Evolutionary conservation across 345 rosid genomes (phyloP).

Genomic region (Ricinus communis): DNA sequence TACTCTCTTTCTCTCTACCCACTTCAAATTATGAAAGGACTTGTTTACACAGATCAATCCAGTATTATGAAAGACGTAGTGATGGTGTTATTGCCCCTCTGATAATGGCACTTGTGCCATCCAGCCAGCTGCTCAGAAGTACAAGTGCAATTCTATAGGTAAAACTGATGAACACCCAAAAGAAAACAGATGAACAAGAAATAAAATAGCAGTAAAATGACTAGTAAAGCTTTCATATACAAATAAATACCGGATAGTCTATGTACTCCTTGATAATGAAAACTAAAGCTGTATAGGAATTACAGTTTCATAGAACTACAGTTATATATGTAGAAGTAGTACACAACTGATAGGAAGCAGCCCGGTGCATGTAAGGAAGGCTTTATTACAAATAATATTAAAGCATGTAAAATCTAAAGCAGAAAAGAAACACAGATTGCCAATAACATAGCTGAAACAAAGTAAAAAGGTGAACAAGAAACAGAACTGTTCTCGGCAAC

Average conservation of each 20-base stretch:
- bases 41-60: too few relatives aligned
- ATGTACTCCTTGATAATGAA: background rate
- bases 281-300: background rate
- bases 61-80: too few relatives aligned
- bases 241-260: background rate
- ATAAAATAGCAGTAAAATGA: too few relatives aligned
- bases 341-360: background rate
- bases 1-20: too few relatives aligned
- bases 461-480: background rate
- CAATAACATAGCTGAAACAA: slow-evolving; percentile 17
- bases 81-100: too few relatives aligned
- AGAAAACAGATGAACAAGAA: too few relatives aligned
- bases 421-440: slow-evolving; percentile 15
- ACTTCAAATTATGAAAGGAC: too few relatives aligned
- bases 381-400: background rate
- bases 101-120: too few relatives aligned
- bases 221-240: background rate
- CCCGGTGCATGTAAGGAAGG: background rate
- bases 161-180: too few relatives aligned
- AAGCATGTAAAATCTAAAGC: slow-evolving; percentile 13
- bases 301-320: too few relatives aligned
- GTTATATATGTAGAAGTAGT: background rate
- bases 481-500: slow-evolving; percentile 12
- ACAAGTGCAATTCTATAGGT: too few relatives aligned
- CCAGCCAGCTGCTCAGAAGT: too few relatives aligned